These are phyloP conservation scores for Jacaranda mimosifolia DNA, from an alignment of 257 asterid species.

Conservation along the genomic window DNA sequence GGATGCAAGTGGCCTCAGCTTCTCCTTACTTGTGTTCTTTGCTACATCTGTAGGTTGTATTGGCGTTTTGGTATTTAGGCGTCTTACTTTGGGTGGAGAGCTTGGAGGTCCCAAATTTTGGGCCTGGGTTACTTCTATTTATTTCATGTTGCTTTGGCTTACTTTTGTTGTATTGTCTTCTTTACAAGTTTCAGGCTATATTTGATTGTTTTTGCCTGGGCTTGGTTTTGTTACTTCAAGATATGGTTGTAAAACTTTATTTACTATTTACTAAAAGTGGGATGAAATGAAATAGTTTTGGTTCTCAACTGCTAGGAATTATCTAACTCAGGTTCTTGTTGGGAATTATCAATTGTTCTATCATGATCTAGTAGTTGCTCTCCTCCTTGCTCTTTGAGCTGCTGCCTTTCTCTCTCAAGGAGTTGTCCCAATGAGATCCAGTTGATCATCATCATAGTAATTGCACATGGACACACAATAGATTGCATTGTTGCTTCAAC, in stretches of 20 bases:
- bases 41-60: slow-evolving; percentile 87
- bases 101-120: slow-evolving; percentile 90
- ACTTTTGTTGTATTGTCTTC: slow-evolving; percentile 85
- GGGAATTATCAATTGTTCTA: too few species aligned
- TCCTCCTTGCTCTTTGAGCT: too few species aligned
- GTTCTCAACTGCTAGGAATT: too few species aligned
- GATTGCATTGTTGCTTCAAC: too few species aligned
- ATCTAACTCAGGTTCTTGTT: too few species aligned
- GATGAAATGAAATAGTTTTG: too few species aligned
- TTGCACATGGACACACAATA: too few species aligned
- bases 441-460: too few species aligned
- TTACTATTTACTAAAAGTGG: too few species aligned
- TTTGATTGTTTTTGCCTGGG: slow-evolving; percentile 37
- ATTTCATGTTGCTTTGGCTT: slow-evolving; percentile 83
- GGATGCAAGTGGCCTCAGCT: slow-evolving; percentile 79
- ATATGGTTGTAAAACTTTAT: background rate
- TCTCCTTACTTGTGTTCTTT: slow-evolving; percentile 88
- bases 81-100: slow-evolving; percentile 84
- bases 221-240: background rate
- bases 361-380: too few species aligned
- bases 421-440: too few species aligned
- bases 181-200: slow-evolving; percentile 67
- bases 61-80: slow-evolving; percentile 81
- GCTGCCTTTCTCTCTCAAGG: too few species aligned
- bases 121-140: slow-evolving; percentile 86